Base-by-base conservation (phyloP, 306 rosid species). In the Malus fusca region DNA sequence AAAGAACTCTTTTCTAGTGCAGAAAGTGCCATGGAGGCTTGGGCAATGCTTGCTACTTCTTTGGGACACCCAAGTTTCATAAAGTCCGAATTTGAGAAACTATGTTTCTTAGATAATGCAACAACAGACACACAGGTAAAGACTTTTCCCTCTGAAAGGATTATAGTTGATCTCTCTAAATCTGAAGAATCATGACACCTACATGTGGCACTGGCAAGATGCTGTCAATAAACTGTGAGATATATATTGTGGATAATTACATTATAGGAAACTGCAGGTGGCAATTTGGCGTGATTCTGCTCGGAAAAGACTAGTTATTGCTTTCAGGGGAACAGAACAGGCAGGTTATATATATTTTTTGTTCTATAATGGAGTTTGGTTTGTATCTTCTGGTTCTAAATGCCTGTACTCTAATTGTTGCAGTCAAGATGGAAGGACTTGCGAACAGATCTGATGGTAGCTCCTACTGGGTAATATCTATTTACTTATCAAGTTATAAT, bases 301-400 rank as follows among this genome's bases (percentile, higher is more conserved):
- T 8, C 75, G 93, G 68, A 92, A 86, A 84, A 88, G 96, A 81
- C 76, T 94, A 61, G 96, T 94, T 79, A 80, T 94, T 79, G 92
- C 98, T 82, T 94, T 94, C 81, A 84, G 98, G 84, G 98, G 98
- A 76, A 94, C 98, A 42, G 98, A 92, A 78, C 97, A 94, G 90
- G 98, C 92, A 81, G 78, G 77, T 66, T 78, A 51, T 77, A 63
- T 75, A 64, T 64, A 76, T 26, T 56, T 70, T 30, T 81, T 68
- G 74, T 74, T 73, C 77, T 53, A 31, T 10, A 37, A 28, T 60
- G 66, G 77, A 35, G 43, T 70, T 75, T 19, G 43, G 53, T 30
- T 68, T 53, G 9, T 72, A 30, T 19, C 64, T 80, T 71, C 59
- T 44, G 9, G 61, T 68, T 75, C 14, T 75, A 78, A 52, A 19